Base-by-base conservation (phyloP, 805 yeast genomes). In the Metschnikowia lochheadii region DNA sequence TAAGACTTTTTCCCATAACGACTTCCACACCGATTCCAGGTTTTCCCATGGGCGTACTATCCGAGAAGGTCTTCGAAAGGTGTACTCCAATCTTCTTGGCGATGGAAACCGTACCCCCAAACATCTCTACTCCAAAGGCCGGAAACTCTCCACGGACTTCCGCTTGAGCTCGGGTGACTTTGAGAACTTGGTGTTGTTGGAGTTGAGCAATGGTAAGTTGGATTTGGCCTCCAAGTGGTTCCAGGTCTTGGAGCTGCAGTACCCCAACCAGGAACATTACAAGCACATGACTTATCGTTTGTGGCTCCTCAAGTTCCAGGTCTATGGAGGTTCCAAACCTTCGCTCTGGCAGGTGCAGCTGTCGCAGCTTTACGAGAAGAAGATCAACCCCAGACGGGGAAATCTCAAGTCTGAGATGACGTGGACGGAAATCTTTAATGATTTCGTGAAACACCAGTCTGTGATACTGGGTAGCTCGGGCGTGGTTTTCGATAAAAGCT, bases 151-250 rank as follows among this genome's bases (percentile, higher is more conserved):
- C 14, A 21, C 33, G 2, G 21, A 20, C 5, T 49, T 17, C 43
- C 18, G n/a, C 18, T 17, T 51, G 32, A 42, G 35, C 36, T 33
- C 41, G 2, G 49, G 50, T 3, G 78, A 74, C 57, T 72, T 63
- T 53, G 77, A 73, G 52, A 73, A 70, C 56, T 59, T 74, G 52
- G 65, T 73, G 17, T 18, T 46, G 40, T 57, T 73, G 47, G 78
- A 73, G 54, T 56, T 66, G 46, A 53, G 58, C 48, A 72, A 69
- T 57, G 53, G 51, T n/a, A 73, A 72, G 50, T 52, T 67, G 36
- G 78, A 73, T 57, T 63, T 73, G 55, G 77, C 74, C 3, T 60
- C 69, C 3, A 62, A 61, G 46, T 73, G 77, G 77, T 69, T 71
- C 50, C 63, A 59, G 44, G 57, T 63, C 43, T 65, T 72, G 51